Evolutionary conservation across 768 basidiomycete genomes (phyloP).

Genomic region (Piloderma croceum): DNA sequence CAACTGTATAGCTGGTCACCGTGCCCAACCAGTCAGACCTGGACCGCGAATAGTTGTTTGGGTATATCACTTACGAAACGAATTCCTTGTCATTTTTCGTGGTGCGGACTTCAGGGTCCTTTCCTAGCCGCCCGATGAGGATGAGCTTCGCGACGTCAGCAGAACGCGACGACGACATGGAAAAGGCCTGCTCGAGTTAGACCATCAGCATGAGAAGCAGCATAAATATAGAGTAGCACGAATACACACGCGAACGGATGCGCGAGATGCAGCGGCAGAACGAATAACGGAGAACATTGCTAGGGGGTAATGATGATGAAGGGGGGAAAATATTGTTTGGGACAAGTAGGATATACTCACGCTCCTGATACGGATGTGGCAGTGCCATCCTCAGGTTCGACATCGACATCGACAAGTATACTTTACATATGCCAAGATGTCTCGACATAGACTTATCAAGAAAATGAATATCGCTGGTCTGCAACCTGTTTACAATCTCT

Average conservation of each 20-base stretch:
- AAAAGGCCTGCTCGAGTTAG: slow-evolving; percentile 47
- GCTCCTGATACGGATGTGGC: no score
- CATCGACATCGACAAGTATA: no score
- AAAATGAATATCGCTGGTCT: slow-evolving; percentile 77
- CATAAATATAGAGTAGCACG: neutral
- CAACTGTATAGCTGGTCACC: slow-evolving; percentile 62
- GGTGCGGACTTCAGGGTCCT: slow-evolving; percentile 61
- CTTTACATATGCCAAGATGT: slow-evolving; percentile 66
- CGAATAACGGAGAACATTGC: slow-evolving; percentile 52
- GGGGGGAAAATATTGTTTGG: slow-evolving; percentile 1
- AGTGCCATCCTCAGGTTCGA: no score
- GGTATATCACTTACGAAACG: slow-evolving; percentile 47
- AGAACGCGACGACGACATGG: slow-evolving; percentile 47
- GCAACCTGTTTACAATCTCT: slow-evolving; percentile 4
- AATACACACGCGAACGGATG: slow-evolving; percentile 43
- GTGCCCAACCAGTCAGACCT: neutral
- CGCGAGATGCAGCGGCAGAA: slow-evolving; percentile 33
- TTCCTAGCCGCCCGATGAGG: slow-evolving; percentile 69
- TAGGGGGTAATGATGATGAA: neutral
- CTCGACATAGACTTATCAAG: slow-evolving; percentile 84
- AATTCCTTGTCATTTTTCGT: slow-evolving; percentile 78
- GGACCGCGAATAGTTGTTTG: neutral
- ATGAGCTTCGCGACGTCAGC: slow-evolving; percentile 70
- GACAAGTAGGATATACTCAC: no score
- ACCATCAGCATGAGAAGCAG: neutral